These are phyloP conservation scores for Centrapalus pauciflorus DNA, from an alignment of 129 eudicot genomes.

Conservation along the genomic window DNA sequence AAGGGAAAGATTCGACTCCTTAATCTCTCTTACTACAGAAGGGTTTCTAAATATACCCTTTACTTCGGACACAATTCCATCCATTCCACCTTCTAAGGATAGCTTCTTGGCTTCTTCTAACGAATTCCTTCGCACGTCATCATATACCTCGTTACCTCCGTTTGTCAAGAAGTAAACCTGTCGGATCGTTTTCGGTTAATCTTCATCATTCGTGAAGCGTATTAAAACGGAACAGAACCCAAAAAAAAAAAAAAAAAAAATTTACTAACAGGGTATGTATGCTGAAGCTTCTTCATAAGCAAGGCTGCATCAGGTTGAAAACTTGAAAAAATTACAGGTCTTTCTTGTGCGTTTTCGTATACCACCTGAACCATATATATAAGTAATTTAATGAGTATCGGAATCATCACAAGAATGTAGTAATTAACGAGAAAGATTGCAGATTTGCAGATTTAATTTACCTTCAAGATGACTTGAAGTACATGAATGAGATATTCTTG, in stretches of 20 bases:
- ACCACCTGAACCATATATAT: constrained; percentile 43
- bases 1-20: constrained; percentile 71
- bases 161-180: constrained; percentile 66
- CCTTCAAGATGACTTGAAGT: constrained; percentile 56
- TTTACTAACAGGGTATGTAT: constrained; percentile 58
- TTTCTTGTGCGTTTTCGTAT: constrained; percentile 45
- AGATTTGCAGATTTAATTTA: neutral
- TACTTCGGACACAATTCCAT: constrained; percentile 87
- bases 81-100: constrained; percentile 61
- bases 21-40: constrained; percentile 57
- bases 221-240: too few relatives aligned
- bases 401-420: neutral
- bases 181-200: neutral
- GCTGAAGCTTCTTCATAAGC: constrained; percentile 66
- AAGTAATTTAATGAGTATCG: neutral
- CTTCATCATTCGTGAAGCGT: neutral
- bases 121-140: constrained; percentile 73
- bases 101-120: constrained; percentile 74
- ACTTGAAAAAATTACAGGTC: constrained; percentile 64
- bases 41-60: constrained; percentile 76
- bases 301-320: constrained; percentile 91
- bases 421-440: neutral
- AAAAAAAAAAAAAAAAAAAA: neutral
- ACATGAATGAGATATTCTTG: constrained; percentile 43
- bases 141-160: constrained; percentile 60